phyloP scores from a whole-genome alignment of 257 asterid genomes.

The Fraxinus pennsylvanica region DNA sequence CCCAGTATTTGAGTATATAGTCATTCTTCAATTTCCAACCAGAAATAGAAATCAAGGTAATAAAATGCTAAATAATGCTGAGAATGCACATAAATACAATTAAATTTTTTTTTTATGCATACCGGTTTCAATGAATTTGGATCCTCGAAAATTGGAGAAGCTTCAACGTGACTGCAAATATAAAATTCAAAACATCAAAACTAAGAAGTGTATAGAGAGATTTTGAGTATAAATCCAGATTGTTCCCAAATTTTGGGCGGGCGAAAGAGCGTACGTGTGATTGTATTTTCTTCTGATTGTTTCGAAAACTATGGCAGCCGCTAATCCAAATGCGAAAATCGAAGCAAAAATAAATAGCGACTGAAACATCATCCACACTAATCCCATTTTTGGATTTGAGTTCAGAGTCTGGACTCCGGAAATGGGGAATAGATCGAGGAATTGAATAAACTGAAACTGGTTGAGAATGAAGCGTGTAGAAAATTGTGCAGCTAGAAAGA shows the following conservation, averaged over 20 bases:
- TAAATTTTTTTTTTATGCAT: slow-evolving; percentile 2
- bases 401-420: background rate
- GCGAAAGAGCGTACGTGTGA: slow-evolving; percentile 44
- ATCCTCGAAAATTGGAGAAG: slow-evolving; percentile 79
- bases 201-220: background rate
- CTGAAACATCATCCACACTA: slow-evolving; percentile 52
- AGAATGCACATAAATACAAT: background rate
- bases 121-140: slow-evolving; percentile 85
- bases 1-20: background rate
- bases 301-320: slow-evolving; percentile 53
- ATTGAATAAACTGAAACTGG: background rate
- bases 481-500: too few species aligned
- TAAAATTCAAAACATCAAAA: background rate
- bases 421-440: background rate
- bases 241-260: slow-evolving; percentile 12
- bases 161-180: slow-evolving; percentile 67
- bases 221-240: background rate
- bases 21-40: background rate
- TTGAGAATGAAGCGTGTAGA: too few species aligned
- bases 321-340: slow-evolving; percentile 48
- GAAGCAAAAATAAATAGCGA: slow-evolving; percentile 49
- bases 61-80: background rate
- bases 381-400: slow-evolving; percentile 35
- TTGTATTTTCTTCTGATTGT: slow-evolving; percentile 60
- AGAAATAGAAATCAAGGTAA: background rate